Evolutionary conservation across 208 protist genomes (phyloP).

Genomic region (Trypanosoma platydactyli): DNA sequence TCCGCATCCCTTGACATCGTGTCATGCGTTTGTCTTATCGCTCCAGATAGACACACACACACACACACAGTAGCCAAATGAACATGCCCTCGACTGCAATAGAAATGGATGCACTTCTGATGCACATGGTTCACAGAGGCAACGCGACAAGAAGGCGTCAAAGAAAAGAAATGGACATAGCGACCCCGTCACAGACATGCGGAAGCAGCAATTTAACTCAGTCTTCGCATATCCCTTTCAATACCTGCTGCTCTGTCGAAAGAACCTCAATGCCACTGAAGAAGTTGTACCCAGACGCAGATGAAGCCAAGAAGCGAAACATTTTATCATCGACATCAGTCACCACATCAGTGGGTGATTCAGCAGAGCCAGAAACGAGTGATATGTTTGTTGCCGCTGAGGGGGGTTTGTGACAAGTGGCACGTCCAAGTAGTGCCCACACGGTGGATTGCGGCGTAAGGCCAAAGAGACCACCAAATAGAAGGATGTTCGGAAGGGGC

Average conservation of each 20-base stretch:
- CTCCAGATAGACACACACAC: neutral
- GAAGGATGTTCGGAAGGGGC: conserved; percentile 42
- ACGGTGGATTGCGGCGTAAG: conserved; percentile 31
- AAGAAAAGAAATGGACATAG: neutral
- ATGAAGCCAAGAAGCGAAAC: conserved; percentile 25
- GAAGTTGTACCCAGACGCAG: conserved; percentile 9
- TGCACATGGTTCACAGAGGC: too few relatives aligned
- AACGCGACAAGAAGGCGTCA: neutral
- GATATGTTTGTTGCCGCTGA: neutral
- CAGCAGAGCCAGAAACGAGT: neutral
- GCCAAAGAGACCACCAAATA: conserved; percentile 48
- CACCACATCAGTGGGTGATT: neutral
- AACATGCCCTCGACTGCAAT: neutral
- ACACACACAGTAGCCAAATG: neutral
- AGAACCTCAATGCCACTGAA: conserved; percentile 40
- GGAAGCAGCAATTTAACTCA: conserved; percentile 5
- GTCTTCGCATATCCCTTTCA: conserved; percentile 33
- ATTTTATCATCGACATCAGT: conserved; percentile 26
- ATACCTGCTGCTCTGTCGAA: conserved; percentile 25
- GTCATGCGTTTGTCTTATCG: conserved; percentile 1
- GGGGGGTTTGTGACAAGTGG: conserved; percentile 19
- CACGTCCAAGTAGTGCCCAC: conserved; percentile 34
- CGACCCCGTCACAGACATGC: neutral
- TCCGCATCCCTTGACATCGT: neutral
- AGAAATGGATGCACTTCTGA: too few relatives aligned